Percentiles rank a stretch among this genome's conserved stretches.
phyloP scores from a whole-genome alignment of 2,329 filamentous ascomycete species.

The Macrophomina phaseolina region DNA sequence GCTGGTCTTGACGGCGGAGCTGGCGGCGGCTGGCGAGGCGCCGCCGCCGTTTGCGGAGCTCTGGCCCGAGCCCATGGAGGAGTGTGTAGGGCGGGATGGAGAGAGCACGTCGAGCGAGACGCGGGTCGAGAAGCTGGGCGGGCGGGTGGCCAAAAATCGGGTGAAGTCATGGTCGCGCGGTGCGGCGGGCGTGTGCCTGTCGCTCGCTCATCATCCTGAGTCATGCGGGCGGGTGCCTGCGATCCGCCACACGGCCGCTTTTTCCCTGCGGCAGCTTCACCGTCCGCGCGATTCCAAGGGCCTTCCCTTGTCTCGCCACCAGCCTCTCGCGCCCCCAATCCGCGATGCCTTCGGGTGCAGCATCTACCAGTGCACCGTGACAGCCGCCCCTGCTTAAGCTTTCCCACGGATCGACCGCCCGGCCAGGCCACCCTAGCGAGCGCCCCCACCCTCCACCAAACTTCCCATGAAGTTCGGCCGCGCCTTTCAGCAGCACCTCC shows the following conservation, averaged over 20 bases:
- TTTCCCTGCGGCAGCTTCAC: neutral
- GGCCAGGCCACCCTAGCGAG: neutral
- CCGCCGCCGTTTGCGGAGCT: conserved; percentile 43
- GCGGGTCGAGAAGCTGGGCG: neutral
- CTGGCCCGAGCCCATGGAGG: conserved; percentile 54
- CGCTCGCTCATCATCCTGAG: neutral
- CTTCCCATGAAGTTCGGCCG: conserved; percentile 84
- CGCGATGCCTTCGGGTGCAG: neutral
- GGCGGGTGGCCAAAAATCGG: neutral
- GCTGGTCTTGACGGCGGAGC: conserved; percentile 66
- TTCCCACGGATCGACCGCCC: neutral
- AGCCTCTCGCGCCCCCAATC: neutral
- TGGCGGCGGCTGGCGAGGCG: conserved; percentile 30
- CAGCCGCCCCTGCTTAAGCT: neutral
- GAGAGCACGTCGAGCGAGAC: neutral
- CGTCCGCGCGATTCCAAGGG: neutral
- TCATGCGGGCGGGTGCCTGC: neutral
- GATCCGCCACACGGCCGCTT: conserved; percentile 11
- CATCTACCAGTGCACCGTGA: neutral
- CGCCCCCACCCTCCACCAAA: neutral
- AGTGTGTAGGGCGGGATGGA: neutral
- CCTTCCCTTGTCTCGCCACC: no score
- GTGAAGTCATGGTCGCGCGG: neutral
- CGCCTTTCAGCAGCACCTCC: conserved; percentile 73
- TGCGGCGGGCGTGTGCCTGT: neutral